Base-by-base conservation (phyloP, 805 yeast species). In the Grigorovia humatica region DNA sequence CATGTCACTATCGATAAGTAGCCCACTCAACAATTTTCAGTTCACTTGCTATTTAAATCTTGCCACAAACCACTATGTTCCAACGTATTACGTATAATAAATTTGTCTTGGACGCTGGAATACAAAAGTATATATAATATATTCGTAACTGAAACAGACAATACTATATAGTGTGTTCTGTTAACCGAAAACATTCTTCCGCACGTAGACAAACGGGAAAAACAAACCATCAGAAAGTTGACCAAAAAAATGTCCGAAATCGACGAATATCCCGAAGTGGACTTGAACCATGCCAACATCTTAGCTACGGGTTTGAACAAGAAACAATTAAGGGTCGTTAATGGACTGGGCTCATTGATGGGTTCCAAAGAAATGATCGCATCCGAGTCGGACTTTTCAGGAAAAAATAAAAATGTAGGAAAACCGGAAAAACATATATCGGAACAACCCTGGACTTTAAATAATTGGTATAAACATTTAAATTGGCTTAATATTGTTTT, bases 261-360 rank as follows among this genome's bases (percentile, higher is more conserved):
- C 46, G 43, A 27, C 9, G 9, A 9, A 30, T 43, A 38, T 47
- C 44, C 59, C 42, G 62, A 62, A 48, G 78, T 82, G 49, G 89
- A 86, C 65, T 74, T 86, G 57, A 77, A 81, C 46, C 72, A 78
- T 51, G 88, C 89, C 54, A 85, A 84, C 67, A 81, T 87, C 47
- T 76, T 86, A 55, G 95, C 95, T 17, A 85, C 93, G 11, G 95
- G 95, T 57, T 79, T 87, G 51, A 80, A 85, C 73, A 83, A 81
- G 65, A 76, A 79, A 60, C 74, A 74, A 51, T 81, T 80, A 49
- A 77, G 91, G 69, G 80, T 85, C 49, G 91, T 85, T 47, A 89
- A 89, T 52, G 86, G 89, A 18, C 85, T 89, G 48, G 93, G 93
- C 43, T 73, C 73, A 48, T 71, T 86, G 61, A 86, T 86, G 95